A percentile compares a stretch with the other conserved stretches of the same genome.
These are phyloP conservation scores for Lasiosphaeria hispida DNA, from an alignment of 495 filamentous ascomycete species.

Conservation along the genomic window DNA sequence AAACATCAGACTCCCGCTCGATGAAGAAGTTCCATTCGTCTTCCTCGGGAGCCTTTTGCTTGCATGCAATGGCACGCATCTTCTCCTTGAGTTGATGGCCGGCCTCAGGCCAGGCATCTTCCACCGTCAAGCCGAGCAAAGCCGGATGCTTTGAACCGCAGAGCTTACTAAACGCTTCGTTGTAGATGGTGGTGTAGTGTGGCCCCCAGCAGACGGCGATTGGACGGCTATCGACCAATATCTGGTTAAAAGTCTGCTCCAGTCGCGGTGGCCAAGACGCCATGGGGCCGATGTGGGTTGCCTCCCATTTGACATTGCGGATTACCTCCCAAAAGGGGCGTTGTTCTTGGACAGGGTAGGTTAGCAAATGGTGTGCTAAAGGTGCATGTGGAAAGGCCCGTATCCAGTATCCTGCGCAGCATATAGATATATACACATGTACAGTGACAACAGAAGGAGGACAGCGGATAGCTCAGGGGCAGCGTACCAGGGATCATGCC, in stretches of 20 bases:
- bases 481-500: constrained; percentile 29
- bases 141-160: constrained; percentile 37
- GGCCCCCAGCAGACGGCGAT: constrained; percentile 53
- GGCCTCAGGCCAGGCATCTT: constrained; percentile 33
- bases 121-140: constrained; percentile 38
- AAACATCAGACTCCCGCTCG: constrained; percentile 35
- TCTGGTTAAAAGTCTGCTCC: constrained; percentile 57
- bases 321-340: constrained; percentile 34
- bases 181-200: constrained; percentile 44
- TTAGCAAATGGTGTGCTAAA: not conserved
- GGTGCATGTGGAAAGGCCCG: too few species aligned
- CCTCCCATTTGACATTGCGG: constrained; percentile 51
- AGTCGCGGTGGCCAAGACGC: constrained; percentile 55
- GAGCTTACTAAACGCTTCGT: constrained; percentile 44
- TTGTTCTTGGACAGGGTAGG: constrained; percentile 22
- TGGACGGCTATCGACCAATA: constrained; percentile 64
- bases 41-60: constrained; percentile 27
- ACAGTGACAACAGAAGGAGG: too few species aligned
- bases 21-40: constrained; percentile 45
- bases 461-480: not conserved
- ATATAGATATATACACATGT: not conserved
- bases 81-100: constrained; percentile 34
- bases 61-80: constrained; percentile 25
- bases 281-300: constrained; percentile 60
- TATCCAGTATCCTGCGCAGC: not conserved